phyloP scores from a whole-genome alignment of 176 grass and related monocot genomes.

The Urochloa ruziziensis region DNA sequence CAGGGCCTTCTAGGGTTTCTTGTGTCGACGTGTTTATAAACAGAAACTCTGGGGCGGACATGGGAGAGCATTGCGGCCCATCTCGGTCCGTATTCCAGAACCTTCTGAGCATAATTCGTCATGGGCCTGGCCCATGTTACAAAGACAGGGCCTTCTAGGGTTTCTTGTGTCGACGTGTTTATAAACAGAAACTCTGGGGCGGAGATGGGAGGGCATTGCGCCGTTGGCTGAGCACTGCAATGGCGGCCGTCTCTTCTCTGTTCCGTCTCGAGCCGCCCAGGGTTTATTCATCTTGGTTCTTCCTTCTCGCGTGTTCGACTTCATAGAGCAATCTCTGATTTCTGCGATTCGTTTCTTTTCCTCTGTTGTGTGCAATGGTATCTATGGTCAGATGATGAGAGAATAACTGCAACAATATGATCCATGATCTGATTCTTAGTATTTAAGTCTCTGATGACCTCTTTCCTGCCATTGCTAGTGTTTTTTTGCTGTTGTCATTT shows the following conservation, averaged over 20 bases:
- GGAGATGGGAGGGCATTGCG: rapidly evolving
- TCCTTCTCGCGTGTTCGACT: not conserved
- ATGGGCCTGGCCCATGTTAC: conserved; percentile 6
- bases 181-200: not conserved
- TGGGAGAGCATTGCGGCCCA: not conserved
- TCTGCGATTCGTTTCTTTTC: not conserved
- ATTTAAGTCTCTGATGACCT: conserved; percentile 73
- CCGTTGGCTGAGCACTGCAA: not conserved
- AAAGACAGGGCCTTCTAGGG: conserved; percentile 17
- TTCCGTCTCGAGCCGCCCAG: not conserved
- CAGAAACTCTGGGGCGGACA: rapidly evolving
- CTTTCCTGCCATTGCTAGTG: not conserved
- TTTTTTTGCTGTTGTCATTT: not conserved
- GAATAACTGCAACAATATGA: conserved; percentile 84
- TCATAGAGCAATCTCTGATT: not conserved
- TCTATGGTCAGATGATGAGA: conserved; percentile 41
- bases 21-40: conserved; percentile 31
- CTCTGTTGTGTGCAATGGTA: not conserved
- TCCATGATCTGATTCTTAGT: conserved; percentile 57
- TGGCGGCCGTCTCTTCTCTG: not conserved
- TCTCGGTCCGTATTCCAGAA: not conserved
- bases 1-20: conserved; percentile 44
- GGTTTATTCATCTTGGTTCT: not conserved
- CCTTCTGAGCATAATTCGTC: not conserved
- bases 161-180: conserved; percentile 33